Conservation (phyloP, 1,284 basidiomycete species). For the Tilletia walkeri region DNA sequence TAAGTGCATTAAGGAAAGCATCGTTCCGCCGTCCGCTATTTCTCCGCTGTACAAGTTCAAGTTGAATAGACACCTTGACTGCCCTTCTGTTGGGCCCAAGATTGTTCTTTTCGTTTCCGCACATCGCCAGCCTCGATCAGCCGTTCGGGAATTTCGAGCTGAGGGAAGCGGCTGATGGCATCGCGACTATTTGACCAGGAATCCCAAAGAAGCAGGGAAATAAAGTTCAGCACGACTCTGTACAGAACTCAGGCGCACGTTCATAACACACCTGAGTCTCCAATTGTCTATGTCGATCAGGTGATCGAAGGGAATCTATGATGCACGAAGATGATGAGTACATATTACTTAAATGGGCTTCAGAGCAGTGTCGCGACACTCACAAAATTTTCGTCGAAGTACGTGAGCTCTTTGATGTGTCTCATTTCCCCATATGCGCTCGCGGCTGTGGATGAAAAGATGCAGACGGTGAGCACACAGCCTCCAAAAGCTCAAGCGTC, state of each 20-base stretch:
- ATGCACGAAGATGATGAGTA: neutral
- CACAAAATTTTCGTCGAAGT: conserved; percentile 11
- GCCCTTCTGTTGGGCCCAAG: conserved; percentile 11
- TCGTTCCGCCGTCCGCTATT: too few species aligned
- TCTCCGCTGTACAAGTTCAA: too few species aligned
- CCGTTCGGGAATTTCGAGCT: conserved; percentile 10
- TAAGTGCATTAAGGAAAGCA: too few species aligned
- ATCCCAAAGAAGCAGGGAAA: neutral
- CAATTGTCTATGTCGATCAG: conserved; percentile 14
- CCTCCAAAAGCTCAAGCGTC: neutral
- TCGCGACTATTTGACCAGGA: neutral
- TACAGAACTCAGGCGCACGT: too few species aligned
- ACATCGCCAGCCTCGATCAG: conserved; percentile 14
- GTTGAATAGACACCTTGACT: too few species aligned
- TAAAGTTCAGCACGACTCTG: neutral
- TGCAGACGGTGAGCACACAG: neutral
- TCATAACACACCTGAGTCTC: conserved; percentile 1
- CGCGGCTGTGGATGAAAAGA: neutral
- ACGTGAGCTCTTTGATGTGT: conserved; percentile 17
- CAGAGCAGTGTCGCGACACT: neutral
- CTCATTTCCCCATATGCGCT: conserved; percentile 1
- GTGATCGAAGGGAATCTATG: conserved; percentile 13
- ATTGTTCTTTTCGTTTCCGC: conserved; percentile 7
- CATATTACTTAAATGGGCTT: neutral
- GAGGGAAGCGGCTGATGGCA: conserved; percentile 15